Evolutionary conservation across 768 basidiomycete species (phyloP).

Genomic region (Tricholoma terreum): DNA sequence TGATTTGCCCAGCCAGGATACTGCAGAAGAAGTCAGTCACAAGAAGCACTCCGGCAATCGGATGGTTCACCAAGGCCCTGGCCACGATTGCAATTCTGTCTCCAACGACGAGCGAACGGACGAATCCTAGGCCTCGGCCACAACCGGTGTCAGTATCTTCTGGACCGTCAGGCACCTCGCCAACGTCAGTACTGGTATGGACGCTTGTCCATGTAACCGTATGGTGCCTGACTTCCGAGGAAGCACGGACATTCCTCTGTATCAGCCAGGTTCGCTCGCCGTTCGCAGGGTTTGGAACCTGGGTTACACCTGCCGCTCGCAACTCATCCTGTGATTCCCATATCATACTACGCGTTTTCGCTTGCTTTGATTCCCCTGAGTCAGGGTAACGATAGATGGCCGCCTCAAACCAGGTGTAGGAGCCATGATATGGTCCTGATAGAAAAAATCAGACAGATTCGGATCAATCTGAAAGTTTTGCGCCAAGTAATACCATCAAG

Average conservation of each 20-base stretch:
- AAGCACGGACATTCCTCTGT: constrained; percentile 29
- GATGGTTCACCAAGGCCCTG: constrained; percentile 22
- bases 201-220: constrained; percentile 21
- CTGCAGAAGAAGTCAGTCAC: constrained; percentile 9
- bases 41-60: neutral
- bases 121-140: constrained; percentile 18
- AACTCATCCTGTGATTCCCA: constrained; percentile 5
- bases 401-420: constrained; percentile 34
- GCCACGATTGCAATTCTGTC: constrained; percentile 25
- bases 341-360: neutral
- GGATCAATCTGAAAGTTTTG: neutral
- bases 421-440: constrained; percentile 27
- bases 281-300: constrained; percentile 14
- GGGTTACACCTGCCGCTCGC: neutral
- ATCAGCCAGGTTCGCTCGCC: constrained; percentile 19
- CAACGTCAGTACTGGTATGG: neutral
- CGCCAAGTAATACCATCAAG: constrained; percentile 14
- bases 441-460: neutral
- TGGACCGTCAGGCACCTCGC: constrained; percentile 8
- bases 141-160: constrained; percentile 5
- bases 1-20: constrained; percentile 29
- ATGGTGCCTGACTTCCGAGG: constrained; percentile 12
- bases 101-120: constrained; percentile 16
- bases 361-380: neutral
- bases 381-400: constrained; percentile 20